Evolutionary conservation across 2,329 filamentous ascomycete species (phyloP), one percentile per base, ranked within the genome.

Genomic region (Diaporthe batatas): DNA sequence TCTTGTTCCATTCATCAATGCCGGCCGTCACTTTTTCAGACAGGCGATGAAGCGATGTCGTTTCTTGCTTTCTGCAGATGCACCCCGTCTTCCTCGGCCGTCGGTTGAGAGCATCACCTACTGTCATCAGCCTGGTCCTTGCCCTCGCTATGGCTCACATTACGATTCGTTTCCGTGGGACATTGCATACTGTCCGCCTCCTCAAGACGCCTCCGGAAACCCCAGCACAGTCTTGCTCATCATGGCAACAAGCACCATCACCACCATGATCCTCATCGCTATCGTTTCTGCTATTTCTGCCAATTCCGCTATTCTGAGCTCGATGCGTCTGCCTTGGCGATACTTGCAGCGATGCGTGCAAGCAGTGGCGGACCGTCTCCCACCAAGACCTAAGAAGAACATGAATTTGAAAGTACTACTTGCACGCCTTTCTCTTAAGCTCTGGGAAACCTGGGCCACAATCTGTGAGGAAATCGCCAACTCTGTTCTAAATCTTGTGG

Each of bases 71-170:
- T 36, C 21, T 6, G 21, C 32, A 36, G 44, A 36, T 21, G 44
- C 16, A 23, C 14, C 49, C 32, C 29, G 16, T 18, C 11, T 23
- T 21, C 42, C 44, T 51, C 42, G 23, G 7, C 42, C 29, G 44
- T 65, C 59, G 1, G 34, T 32, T 14, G 59, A 49, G 12, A 42
- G 39, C 57, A 23, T 59, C 57, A 44, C 57, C 57, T 59, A 44
- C 36, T n/a, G 18, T 16, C 25, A 23, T 10, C 16, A 32, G 58
- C 39, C 39, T 42, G 39, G 39, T 42, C 39, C 39, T 14, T 42
- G 21, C 44, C 44, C 44, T 47, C 44, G 14, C 18, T 21, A 21
- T 47, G 6, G 44, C 18, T 47, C 44, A 21, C 18, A 47, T 21
- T 29, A 10, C 11, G 42, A 29, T 29, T 44, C 5, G 42, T 64